Percentiles rank a stretch among this genome's conserved stretches.
These are phyloP conservation scores for Aspergillus campestris DNA, from an alignment of 495 filamentous ascomycete species.

Conservation along the genomic window DNA sequence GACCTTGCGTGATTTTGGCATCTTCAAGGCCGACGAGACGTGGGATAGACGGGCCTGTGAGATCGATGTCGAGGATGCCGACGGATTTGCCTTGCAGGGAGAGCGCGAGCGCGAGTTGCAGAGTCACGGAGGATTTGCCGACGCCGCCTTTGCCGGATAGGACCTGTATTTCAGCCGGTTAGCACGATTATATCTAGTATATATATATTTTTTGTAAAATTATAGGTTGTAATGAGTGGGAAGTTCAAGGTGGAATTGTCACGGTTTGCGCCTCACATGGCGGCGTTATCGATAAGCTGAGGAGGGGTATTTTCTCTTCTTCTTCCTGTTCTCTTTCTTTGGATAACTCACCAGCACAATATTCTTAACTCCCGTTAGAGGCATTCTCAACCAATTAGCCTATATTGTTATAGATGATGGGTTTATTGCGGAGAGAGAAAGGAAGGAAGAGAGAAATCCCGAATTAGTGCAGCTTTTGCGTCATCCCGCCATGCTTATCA, in stretches of 20 bases:
- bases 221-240: too few species aligned
- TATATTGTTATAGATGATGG: background rate
- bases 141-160: constrained; percentile 98
- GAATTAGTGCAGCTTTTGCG: constrained; percentile 10
- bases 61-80: constrained; percentile 91
- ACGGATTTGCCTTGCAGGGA: constrained; percentile 76
- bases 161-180: constrained; percentile 33
- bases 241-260: too few species aligned
- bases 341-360: constrained; percentile 38
- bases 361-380: constrained; percentile 45
- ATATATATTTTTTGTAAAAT: too few species aligned
- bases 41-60: constrained; percentile 93
- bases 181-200: background rate
- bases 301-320: constrained; percentile 12
- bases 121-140: constrained; percentile 93
- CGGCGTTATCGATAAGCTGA: constrained; percentile 39
- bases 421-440: too few species aligned
- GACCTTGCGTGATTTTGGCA: constrained; percentile 81
- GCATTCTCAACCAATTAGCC: constrained; percentile 22
- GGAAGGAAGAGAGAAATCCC: too few species aligned
- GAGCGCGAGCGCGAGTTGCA: constrained; percentile 87
- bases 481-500: constrained; percentile 36
- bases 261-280: background rate
- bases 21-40: constrained; percentile 85
- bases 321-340: background rate